phyloP scores from a whole-genome alignment of 23 red algal genomes.

The Gracilaria caudata region DNA sequence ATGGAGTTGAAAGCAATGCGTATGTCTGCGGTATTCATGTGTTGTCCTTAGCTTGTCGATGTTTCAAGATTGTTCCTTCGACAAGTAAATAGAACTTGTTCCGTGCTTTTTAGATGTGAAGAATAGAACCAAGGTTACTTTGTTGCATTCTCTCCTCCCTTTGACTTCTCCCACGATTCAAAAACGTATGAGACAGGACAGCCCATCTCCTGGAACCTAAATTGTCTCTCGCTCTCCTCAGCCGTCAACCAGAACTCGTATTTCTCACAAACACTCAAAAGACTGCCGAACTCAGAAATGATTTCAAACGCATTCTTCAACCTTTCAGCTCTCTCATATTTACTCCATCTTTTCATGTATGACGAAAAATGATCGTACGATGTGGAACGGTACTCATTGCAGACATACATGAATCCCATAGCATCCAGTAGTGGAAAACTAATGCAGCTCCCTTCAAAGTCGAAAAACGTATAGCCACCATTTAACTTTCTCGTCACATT shows the following conservation, averaged over 20 bases:
- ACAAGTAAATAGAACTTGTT: no score
- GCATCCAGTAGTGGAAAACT: slow-evolving; percentile 1
- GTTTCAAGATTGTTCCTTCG: no score
- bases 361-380: background rate
- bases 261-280: background rate
- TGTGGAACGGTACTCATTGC: background rate
- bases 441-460: slow-evolving; percentile 14
- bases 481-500: slow-evolving; percentile 1
- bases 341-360: background rate
- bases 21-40: no score
- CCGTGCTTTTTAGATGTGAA: no score
- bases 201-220: background rate
- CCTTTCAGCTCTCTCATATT: background rate
- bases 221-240: background rate
- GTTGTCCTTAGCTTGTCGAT: no score
- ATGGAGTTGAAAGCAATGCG: no score
- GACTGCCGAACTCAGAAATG: background rate
- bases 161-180: background rate
- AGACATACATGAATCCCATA: background rate
- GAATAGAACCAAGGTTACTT: no score
- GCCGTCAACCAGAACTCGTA: background rate
- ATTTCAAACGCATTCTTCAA: slow-evolving; percentile 3
- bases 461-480: slow-evolving; percentile 3
- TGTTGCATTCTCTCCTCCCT: background rate
- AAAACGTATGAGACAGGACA: background rate